phyloP scores from a whole-genome alignment of 2,329 filamentous ascomycete species.

The Coniochaeta sp. region DNA sequence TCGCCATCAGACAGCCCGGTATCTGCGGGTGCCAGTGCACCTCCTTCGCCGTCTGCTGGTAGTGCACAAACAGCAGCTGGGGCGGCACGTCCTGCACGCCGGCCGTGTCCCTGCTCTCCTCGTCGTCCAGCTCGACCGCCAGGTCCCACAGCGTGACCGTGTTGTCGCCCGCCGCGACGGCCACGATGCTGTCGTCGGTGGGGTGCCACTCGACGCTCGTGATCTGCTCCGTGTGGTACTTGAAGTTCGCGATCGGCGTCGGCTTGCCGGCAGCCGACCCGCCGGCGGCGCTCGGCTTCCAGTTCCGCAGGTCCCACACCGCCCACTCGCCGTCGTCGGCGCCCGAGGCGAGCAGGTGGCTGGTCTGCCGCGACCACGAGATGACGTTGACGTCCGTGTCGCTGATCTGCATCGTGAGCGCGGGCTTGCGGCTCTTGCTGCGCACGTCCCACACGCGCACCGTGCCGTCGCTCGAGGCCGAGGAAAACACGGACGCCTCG shows the following conservation, averaged over 20 bases:
- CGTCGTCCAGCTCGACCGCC: conserved; percentile 92
- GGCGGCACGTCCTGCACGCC: conserved; percentile 87
- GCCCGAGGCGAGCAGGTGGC: conserved; percentile 84
- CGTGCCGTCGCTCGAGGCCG: conserved; percentile 87
- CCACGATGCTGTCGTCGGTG: conserved; percentile 90
- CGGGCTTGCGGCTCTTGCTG: conserved; percentile 82
- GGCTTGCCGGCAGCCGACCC: conserved; percentile 44
- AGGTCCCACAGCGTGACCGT: conserved; percentile 96
- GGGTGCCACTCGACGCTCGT: conserved; percentile 97
- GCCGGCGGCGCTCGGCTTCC: conserved; percentile 59
- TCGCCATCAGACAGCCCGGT: conserved; percentile 80
- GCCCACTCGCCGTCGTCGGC: conserved; percentile 91
- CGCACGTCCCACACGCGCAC: conserved; percentile 94
- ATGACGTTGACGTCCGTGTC: conserved; percentile 90
- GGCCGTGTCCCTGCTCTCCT: conserved; percentile 86
- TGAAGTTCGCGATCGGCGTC: conserved; percentile 83
- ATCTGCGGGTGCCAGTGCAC: conserved; percentile 97
- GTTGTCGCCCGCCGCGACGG: conserved; percentile 86
- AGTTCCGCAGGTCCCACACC: conserved; percentile 93
- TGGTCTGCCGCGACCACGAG: conserved; percentile 85
- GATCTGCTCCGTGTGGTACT: conserved; percentile 94
- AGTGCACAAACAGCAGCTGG: conserved; percentile 93
- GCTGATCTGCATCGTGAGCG: conserved; percentile 78
- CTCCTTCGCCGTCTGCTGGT: conserved; percentile 91
- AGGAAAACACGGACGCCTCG: conserved; percentile 90